A percentile compares a stretch with the other conserved stretches of the same genome.
Evolutionary conservation across 768 basidiomycete species (phyloP).

Genomic region (Dendrothele bispora): DNA sequence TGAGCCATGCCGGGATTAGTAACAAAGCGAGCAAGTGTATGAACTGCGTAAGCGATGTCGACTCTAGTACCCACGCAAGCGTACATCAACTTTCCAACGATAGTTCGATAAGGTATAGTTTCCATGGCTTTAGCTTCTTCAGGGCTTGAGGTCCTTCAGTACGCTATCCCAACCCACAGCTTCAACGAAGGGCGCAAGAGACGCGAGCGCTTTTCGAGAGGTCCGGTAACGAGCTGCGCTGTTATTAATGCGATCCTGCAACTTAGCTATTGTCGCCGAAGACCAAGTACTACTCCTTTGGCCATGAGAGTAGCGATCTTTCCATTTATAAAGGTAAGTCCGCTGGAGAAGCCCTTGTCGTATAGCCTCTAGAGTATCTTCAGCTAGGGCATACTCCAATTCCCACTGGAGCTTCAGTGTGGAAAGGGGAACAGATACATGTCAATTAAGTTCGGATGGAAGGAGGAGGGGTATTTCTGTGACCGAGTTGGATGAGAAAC

Average conservation of each 20-base stretch:
- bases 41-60: too few relatives aligned
- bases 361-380: neutral
- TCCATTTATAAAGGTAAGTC: neutral
- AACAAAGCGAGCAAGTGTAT: too few relatives aligned
- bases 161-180: too few relatives aligned
- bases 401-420: neutral
- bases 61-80: too few relatives aligned
- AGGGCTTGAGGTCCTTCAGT: too few relatives aligned
- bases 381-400: neutral
- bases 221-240: too few relatives aligned
- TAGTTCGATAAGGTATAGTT: too few relatives aligned
- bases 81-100: too few relatives aligned
- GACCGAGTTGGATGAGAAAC: neutral
- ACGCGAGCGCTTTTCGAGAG: too few relatives aligned
- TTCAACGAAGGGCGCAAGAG: too few relatives aligned
- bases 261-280: neutral
- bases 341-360: neutral
- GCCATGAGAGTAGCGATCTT: neutral
- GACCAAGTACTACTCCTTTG: neutral
- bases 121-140: too few relatives aligned
- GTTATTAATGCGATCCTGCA: neutral
- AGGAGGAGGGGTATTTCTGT: neutral
- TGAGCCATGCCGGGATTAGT: too few relatives aligned
- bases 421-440: neutral
- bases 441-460: neutral